phyloP scores from a whole-genome alignment of 768 basidiomycete genomes.

The Termitomyces sp. region DNA sequence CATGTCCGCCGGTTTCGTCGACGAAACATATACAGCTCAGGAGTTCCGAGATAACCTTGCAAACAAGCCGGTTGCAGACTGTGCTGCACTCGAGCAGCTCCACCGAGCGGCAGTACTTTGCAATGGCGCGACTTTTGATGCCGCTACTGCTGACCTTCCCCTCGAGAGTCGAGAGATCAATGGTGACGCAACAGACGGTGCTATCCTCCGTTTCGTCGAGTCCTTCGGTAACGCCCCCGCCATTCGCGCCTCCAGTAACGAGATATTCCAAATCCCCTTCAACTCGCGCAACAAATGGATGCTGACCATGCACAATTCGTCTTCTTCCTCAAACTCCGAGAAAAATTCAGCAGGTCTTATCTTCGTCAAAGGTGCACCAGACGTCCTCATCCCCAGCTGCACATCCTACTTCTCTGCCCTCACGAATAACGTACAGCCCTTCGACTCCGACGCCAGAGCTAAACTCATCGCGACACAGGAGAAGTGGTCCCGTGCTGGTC shows the following conservation, averaged over 20 bases:
- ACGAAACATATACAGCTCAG: slow-evolving; percentile 23
- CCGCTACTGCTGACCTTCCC: slow-evolving; percentile 14
- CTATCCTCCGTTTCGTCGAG: slow-evolving; percentile 45
- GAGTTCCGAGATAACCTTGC: slow-evolving; percentile 11
- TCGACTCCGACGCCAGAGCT: slow-evolving; percentile 16
- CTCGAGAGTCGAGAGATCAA: slow-evolving; percentile 28
- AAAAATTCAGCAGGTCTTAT: slow-evolving; percentile 20
- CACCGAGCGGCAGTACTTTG: slow-evolving; percentile 41
- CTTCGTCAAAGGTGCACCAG: slow-evolving; percentile 53
- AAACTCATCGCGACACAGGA: slow-evolving; percentile 24
- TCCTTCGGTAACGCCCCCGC: slow-evolving; percentile 14
- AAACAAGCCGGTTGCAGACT: neutral
- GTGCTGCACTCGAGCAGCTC: slow-evolving; percentile 14
- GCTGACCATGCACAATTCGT: slow-evolving; percentile 34
- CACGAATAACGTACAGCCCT: slow-evolving; percentile 15
- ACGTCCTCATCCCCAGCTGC: slow-evolving; percentile 40
- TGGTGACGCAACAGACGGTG: slow-evolving; percentile 48
- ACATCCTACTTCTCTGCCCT: slow-evolving; percentile 9
- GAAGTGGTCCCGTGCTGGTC: slow-evolving; percentile 39
- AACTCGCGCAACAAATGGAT: slow-evolving; percentile 56
- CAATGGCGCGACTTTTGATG: slow-evolving; percentile 50
- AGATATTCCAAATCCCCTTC: slow-evolving; percentile 34
- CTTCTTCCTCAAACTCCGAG: neutral
- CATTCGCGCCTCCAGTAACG: slow-evolving; percentile 14
- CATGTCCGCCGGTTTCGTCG: slow-evolving; percentile 34